Evolutionary conservation across 2,329 filamentous ascomycete species (phyloP).

Genomic region (Hypoxylon sp.): DNA sequence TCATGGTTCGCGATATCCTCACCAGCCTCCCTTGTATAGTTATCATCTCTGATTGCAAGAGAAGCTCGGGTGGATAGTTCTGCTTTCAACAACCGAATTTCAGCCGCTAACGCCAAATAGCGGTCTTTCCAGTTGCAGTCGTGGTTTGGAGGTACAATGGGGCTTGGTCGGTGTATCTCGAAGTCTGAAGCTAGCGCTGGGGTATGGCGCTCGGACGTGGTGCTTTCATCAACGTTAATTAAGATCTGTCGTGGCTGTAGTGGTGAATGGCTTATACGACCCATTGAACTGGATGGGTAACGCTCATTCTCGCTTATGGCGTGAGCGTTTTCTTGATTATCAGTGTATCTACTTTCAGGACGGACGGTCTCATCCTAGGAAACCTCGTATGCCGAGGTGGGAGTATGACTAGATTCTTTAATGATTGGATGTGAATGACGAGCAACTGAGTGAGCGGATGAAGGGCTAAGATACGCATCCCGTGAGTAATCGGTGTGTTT

Average conservation of each 20-base stretch:
- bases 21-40: conserved; percentile 46
- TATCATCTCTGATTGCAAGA: conserved; percentile 31
- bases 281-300: conserved; percentile 16
- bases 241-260: conserved; percentile 36
- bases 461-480: conserved; percentile 23
- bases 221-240: conserved; percentile 12
- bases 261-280: conserved; percentile 26
- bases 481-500: conserved; percentile 9
- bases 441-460: conserved; percentile 17
- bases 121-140: conserved; percentile 61
- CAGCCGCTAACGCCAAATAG: conserved; percentile 59
- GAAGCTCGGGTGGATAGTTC: conserved; percentile 54
- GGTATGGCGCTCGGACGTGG: conserved; percentile 13
- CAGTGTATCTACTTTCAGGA: conserved; percentile 7
- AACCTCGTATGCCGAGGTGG: neutral
- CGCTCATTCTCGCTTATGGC: neutral
- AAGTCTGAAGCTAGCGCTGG: conserved; percentile 33
- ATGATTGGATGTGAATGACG: conserved; percentile 14
- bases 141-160: conserved; percentile 59
- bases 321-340: neutral
- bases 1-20: conserved; percentile 47
- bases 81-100: conserved; percentile 60
- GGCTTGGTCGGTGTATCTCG: conserved; percentile 55
- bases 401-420: neutral
- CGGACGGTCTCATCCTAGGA: neutral